Base-by-base conservation (phyloP, 1,284 basidiomycete species). In the Apiotrichum gracile region DNA sequence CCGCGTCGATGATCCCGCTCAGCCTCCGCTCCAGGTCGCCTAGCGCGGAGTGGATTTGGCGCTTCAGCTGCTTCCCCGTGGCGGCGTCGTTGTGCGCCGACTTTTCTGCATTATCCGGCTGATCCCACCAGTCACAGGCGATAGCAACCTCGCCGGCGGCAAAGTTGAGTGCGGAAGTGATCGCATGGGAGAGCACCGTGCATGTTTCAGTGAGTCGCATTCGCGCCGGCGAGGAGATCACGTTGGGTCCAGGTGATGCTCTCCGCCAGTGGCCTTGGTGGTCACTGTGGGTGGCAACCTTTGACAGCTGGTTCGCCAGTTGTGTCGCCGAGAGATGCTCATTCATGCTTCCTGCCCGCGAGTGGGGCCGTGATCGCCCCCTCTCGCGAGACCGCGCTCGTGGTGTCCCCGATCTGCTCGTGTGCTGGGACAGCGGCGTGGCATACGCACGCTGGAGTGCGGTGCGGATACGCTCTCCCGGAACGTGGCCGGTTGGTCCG, bases 401-500 rank as follows among this genome's bases (percentile, higher is more conserved):
- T 3, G 41, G 50, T 12, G 43, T 45, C 16, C 35, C 34, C 10
- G 43, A 21, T 2, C 29, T 29, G 19, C 51, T 54, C 5, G 47
- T 25, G 17, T 21, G 31, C 2, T 43, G 35, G 4, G 43, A 43
- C 9, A 39, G 16, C 1, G 58, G 58, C 1, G 54, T 52, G 0
- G 50, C 63, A 17, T 54, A 54, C 2, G 61, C 59, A 27, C 63
- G 62, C 17, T 65, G 57, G 17, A 74, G 49, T 1, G 72, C 72
- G 0, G 59, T 58, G 29, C 64, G 60, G 37, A 74, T 72, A 9
- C 72, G 55, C 42, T 71, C 69, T 1, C 72, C 72, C 0, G 72
- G 70, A 0, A 68, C 63, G 49, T 72, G 69, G 37, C 65, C 67
- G 0, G 64, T 64, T 1, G 65, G 65, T 1, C 66, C 67, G 5